These are phyloP conservation scores for Exophiala oligosperma DNA, from an alignment of 2,329 filamentous ascomycete genomes.

Conservation along the genomic window DNA sequence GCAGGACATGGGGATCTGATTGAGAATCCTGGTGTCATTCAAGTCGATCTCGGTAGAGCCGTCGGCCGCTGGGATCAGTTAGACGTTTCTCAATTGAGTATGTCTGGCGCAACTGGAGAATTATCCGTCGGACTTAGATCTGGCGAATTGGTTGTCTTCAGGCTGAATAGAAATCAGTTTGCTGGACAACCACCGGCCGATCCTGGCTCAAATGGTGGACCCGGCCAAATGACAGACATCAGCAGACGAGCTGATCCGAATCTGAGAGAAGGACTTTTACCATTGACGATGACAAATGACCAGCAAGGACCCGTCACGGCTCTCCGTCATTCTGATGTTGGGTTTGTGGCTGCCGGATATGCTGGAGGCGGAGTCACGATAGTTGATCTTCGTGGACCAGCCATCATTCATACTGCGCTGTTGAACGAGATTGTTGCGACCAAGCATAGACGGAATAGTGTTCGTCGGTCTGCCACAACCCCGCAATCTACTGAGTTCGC, in stretches of 20 bases:
- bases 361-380: conserved; percentile 78
- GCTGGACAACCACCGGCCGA: conserved; percentile 57
- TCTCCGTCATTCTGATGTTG: conserved; percentile 83
- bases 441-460: conserved; percentile 72
- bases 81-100: conserved; percentile 74
- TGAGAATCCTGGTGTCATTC: conserved; percentile 77
- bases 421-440: conserved; percentile 76
- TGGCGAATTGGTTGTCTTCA: conserved; percentile 84
- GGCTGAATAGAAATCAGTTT: conserved; percentile 80
- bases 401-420: conserved; percentile 74
- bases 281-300: conserved; percentile 78
- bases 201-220: conserved; percentile 56
- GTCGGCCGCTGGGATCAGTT: conserved; percentile 76
- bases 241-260: conserved; percentile 68
- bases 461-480: conserved; percentile 45
- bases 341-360: conserved; percentile 85
- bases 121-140: conserved; percentile 76
- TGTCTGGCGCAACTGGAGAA: conserved; percentile 80
- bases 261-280: conserved; percentile 78
- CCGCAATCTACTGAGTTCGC: conserved; percentile 66
- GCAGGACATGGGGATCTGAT: conserved; percentile 88
- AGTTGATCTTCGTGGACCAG: conserved; percentile 83
- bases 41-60: conserved; percentile 83
- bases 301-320: conserved; percentile 78
- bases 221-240: conserved; percentile 74